A percentile compares a stretch with the other conserved stretches of the same genome.
Conservation (phyloP, 1,139 yeast genomes). For the Lodderomyces margitis region DNA sequence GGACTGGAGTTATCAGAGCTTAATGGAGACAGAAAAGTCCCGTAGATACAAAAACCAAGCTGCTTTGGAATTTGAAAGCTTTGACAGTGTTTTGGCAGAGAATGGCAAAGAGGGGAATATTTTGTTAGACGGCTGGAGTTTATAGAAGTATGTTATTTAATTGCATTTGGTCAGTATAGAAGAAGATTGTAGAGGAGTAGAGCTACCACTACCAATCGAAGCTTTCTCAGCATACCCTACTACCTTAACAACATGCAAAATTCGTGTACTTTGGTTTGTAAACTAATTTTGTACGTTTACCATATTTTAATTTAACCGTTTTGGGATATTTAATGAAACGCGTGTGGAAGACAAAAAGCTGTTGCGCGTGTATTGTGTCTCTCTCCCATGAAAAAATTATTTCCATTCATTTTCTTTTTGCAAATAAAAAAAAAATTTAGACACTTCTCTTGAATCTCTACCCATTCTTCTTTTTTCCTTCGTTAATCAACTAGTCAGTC, state of each 20-base stretch:
- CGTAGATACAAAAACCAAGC: constrained; percentile 71
- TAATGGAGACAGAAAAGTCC: constrained; percentile 70
- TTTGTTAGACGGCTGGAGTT: constrained; percentile 29
- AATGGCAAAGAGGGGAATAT: constrained; percentile 9
- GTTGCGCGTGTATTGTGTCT: neutral
- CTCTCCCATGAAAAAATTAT: neutral
- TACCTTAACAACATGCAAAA: too few relatives aligned
- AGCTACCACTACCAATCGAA: too few relatives aligned
- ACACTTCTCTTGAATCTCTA: neutral
- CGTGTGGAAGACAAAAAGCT: constrained; percentile 22
- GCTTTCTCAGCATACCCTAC: too few relatives aligned
- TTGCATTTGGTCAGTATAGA: neutral
- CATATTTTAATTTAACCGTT: constrained; percentile 22
- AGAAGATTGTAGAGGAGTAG: neutral
- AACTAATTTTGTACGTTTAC: neutral
- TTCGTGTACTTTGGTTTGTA: too few relatives aligned
- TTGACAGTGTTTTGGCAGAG: constrained; percentile 38
- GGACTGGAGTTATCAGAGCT: constrained; percentile 81
- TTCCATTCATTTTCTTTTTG: neutral
- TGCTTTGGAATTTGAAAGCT: constrained; percentile 75
- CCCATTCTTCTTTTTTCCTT: constrained; percentile 6
- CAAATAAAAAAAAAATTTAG: neutral
- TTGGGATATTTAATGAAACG: constrained; percentile 33
- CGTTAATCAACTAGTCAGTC: neutral
- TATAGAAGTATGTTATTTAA: constrained; percentile 6